A percentile compares a stretch with the other conserved stretches of the same genome.
phyloP scores from a whole-genome alignment of 1,284 basidiomycete species.

The Ustilago crameri region DNA sequence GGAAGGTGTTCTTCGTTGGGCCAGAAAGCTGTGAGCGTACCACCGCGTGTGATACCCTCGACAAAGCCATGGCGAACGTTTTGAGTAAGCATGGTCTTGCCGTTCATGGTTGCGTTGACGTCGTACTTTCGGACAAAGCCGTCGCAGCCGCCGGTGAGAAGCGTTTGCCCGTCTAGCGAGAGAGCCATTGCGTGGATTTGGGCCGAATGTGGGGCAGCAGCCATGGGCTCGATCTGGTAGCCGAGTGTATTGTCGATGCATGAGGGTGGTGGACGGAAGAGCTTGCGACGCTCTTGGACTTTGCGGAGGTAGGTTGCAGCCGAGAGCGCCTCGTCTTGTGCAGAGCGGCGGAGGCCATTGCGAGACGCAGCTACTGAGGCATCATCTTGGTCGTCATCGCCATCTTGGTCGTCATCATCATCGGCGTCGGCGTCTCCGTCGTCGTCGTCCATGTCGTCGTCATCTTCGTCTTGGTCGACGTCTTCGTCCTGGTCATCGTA shows the following conservation, averaged over 20 bases:
- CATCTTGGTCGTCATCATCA: slow-evolving; percentile 28
- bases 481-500: slow-evolving; percentile 34
- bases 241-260: slow-evolving; percentile 28
- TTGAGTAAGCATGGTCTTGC: slow-evolving; percentile 85
- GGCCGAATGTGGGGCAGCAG: slow-evolving; percentile 86
- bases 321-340: slow-evolving; percentile 23
- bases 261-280: slow-evolving; percentile 27
- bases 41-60: slow-evolving; percentile 89
- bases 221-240: slow-evolving; percentile 83
- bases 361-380: slow-evolving; percentile 21
- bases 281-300: slow-evolving; percentile 26
- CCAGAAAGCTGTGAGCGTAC: slow-evolving; percentile 90
- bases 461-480: slow-evolving; percentile 18
- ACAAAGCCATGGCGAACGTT: slow-evolving; percentile 91
- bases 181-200: slow-evolving; percentile 86
- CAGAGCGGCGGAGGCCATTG: slow-evolving; percentile 13
- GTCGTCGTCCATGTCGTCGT: slow-evolving; percentile 14
- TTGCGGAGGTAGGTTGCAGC: slow-evolving; percentile 36
- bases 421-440: slow-evolving; percentile 29
- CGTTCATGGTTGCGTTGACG: slow-evolving; percentile 86
- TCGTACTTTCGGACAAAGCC: slow-evolving; percentile 94
- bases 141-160: slow-evolving; percentile 90
- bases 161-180: slow-evolving; percentile 86
- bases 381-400: slow-evolving; percentile 21
- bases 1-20: slow-evolving; percentile 68